Percentiles rank a stretch among this genome's conserved stretches.
phyloP scores from a whole-genome alignment of 2,329 filamentous ascomycete genomes.

The Colletotrichum truncatum region DNA sequence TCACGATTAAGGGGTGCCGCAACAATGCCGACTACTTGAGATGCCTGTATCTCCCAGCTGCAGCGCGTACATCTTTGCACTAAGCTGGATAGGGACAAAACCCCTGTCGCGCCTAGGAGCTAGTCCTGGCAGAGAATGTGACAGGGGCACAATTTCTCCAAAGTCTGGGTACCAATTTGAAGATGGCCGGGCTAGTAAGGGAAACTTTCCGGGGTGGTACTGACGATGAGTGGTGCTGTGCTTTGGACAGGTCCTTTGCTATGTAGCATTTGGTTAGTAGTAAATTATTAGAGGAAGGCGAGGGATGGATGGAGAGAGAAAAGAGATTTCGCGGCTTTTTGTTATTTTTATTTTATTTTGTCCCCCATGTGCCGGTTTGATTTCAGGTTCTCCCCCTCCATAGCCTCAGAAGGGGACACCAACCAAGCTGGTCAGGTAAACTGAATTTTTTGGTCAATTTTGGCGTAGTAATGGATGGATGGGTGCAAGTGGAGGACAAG shows the following conservation, averaged over 20 bases:
- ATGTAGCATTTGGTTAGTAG: slow-evolving; percentile 12
- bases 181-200: slow-evolving; percentile 20
- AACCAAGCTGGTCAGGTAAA: neutral
- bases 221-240: slow-evolving; percentile 10
- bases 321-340: neutral
- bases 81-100: neutral
- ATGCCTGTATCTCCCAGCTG: slow-evolving; percentile 5
- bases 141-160: slow-evolving; percentile 18
- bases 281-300: neutral
- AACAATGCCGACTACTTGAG: slow-evolving; percentile 20
- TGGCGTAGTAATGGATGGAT: slow-evolving; percentile 4
- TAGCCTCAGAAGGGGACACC: neutral
- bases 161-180: slow-evolving; percentile 28
- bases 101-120: slow-evolving; percentile 14
- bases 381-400: neutral
- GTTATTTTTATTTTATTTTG: too few relatives aligned
- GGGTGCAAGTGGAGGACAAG: neutral
- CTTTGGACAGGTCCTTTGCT: neutral
- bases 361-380: too few relatives aligned
- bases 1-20: slow-evolving; percentile 13
- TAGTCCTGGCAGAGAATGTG: slow-evolving; percentile 17
- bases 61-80: neutral
- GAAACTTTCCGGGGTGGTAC: slow-evolving; percentile 8
- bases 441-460: neutral
- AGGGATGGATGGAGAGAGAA: neutral